Evolutionary conservation across 2,329 filamentous ascomycete species (phyloP).

Genomic region (Monosporascus sp.): DNA sequence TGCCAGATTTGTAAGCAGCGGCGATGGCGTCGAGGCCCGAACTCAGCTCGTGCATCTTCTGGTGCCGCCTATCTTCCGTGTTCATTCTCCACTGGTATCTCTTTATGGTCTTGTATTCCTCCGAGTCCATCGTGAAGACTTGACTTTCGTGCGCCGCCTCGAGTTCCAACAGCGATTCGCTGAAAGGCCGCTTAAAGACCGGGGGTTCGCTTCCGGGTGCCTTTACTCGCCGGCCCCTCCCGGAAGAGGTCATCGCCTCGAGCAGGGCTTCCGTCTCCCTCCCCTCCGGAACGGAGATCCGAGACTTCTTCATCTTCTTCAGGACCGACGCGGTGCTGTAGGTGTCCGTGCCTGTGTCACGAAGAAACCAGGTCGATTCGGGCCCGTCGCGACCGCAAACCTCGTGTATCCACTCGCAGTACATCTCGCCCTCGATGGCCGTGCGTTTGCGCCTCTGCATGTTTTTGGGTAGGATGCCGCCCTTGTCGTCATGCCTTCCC

Average conservation of each 20-base stretch:
- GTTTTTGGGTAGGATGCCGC: constrained; percentile 54
- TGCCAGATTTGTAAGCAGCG: constrained; percentile 7
- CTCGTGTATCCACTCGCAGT: constrained; percentile 55
- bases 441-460: constrained; percentile 51
- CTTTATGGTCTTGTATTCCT: constrained; percentile 12
- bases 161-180: constrained; percentile 35
- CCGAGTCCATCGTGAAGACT: constrained; percentile 11
- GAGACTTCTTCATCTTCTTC: constrained; percentile 41
- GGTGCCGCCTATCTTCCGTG: constrained; percentile 12
- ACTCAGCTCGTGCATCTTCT: constrained; percentile 1
- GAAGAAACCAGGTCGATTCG: constrained; percentile 23
- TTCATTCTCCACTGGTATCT: constrained; percentile 14
- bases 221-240: neutral
- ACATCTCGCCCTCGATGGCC: constrained; percentile 55
- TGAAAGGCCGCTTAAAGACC: constrained; percentile 31
- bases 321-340: constrained; percentile 37
- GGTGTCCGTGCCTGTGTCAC: constrained; percentile 44
- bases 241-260: constrained; percentile 14
- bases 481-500: constrained; percentile 57
- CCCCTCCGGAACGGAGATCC: constrained; percentile 38
- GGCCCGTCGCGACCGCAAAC: constrained; percentile 41
- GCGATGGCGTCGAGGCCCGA: constrained; percentile 5
- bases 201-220: constrained; percentile 19
- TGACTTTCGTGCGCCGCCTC: constrained; percentile 21
- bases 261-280: constrained; percentile 35